Evolutionary conservation across 2,329 filamentous ascomycete genomes (phyloP).

Genomic region (Tolypocladium inflatum): DNA sequence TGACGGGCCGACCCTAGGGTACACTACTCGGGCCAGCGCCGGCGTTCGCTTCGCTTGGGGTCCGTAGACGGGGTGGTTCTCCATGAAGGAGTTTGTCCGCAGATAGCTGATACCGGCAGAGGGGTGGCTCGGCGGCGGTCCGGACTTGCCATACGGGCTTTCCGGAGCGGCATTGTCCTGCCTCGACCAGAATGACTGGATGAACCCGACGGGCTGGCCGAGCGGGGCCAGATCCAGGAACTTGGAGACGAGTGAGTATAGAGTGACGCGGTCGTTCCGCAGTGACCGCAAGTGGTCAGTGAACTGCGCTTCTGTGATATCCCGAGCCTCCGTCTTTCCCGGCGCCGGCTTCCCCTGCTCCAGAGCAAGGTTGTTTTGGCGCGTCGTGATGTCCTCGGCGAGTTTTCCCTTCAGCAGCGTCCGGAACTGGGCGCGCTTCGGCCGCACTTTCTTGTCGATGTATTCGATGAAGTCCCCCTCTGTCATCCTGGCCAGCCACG

Average conservation of each 20-base stretch:
- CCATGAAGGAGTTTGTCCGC: slow-evolving; percentile 42
- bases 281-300: slow-evolving; percentile 41
- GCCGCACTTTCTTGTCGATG: slow-evolving; percentile 42
- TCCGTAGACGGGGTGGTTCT: slow-evolving; percentile 53
- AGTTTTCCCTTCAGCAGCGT: slow-evolving; percentile 39
- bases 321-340: slow-evolving; percentile 13
- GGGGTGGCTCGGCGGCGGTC: slow-evolving; percentile 52
- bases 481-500: slow-evolving; percentile 55
- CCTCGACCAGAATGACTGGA: slow-evolving; percentile 14
- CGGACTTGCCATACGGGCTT: slow-evolving; percentile 39
- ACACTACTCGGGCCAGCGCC: slow-evolving; percentile 40
- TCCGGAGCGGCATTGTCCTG: slow-evolving; percentile 15
- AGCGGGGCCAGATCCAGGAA: slow-evolving; percentile 55
- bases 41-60: slow-evolving; percentile 42
- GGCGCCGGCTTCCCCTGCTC: slow-evolving; percentile 25
- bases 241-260: slow-evolving; percentile 46
- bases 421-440: slow-evolving; percentile 44
- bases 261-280: slow-evolving; percentile 37
- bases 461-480: slow-evolving; percentile 51
- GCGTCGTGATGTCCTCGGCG: slow-evolving; percentile 33
- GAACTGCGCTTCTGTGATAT: slow-evolving; percentile 42
- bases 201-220: slow-evolving; percentile 18
- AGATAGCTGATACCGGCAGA: slow-evolving; percentile 55
- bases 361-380: slow-evolving; percentile 25
- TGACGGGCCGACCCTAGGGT: slow-evolving; percentile 25